phyloP scores from a whole-genome alignment of 805 yeast species.

The Maudiozyma saulgeensis region DNA sequence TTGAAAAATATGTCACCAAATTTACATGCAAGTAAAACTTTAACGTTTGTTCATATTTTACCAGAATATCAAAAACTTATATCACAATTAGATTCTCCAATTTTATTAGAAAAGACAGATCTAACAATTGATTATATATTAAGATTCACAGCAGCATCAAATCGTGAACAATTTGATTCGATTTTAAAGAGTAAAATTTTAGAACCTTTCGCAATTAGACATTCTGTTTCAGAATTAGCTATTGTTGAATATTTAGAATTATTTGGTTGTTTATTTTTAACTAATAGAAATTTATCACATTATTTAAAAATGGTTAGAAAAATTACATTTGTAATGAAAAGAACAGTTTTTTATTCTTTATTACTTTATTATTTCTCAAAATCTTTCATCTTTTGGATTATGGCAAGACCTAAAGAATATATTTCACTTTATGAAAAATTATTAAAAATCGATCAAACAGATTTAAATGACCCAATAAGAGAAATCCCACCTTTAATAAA shows the following conservation, averaged over 20 bases:
- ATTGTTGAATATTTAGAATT: conserved; percentile 37
- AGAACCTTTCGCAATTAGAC: conserved; percentile 24
- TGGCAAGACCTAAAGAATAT: conserved; percentile 38
- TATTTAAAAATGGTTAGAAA: conserved; percentile 33
- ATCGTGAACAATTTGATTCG: conserved; percentile 33
- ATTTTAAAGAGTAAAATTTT: conserved; percentile 21
- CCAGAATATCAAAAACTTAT: conserved; percentile 14
- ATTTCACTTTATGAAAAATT: conserved; percentile 16
- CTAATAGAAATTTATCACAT: conserved; percentile 27
- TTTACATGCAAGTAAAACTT: conserved; percentile 5
- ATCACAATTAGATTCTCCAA: conserved; percentile 8
- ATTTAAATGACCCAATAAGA: conserved; percentile 8
- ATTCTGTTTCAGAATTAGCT: conserved; percentile 30
- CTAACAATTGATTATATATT: conserved; percentile 32
- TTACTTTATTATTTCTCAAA: conserved; percentile 36
- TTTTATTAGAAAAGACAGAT: conserved; percentile 26
- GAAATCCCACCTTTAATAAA: conserved; percentile 11
- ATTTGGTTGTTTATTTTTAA: conserved; percentile 34
- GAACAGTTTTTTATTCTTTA: conserved; percentile 36
- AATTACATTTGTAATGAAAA: conserved; percentile 30
- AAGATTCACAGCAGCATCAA: conserved; percentile 40
- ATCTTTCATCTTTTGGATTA: conserved; percentile 38
- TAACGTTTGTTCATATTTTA: conserved; percentile 7
- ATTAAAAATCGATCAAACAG: conserved; percentile 4
- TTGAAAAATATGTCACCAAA: conserved; percentile 19